These are phyloP conservation scores for Pezicula carpinea DNA, from an alignment of 2,329 filamentous ascomycete species.

Conservation along the genomic window DNA sequence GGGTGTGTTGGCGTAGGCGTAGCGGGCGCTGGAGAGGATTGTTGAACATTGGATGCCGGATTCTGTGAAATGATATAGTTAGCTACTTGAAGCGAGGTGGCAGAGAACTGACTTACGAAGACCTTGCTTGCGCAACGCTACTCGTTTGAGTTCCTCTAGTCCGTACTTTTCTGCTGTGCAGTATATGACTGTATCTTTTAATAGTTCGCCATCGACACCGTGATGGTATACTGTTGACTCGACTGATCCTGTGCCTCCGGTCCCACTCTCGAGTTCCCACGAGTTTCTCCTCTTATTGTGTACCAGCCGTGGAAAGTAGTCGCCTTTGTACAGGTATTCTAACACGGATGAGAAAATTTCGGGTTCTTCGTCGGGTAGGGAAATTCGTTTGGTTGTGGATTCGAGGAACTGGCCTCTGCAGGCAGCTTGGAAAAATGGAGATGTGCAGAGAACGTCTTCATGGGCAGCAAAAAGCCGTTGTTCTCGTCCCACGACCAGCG, in stretches of 20 bases:
- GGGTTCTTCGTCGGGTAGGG: conserved; percentile 79
- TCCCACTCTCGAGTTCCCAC: conserved; percentile 71
- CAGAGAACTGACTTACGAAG: conserved; percentile 51
- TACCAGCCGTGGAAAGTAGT: conserved; percentile 80
- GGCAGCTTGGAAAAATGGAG: conserved; percentile 70
- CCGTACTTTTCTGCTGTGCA: conserved; percentile 83
- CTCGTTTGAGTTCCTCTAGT: conserved; percentile 76
- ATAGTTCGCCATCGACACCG: conserved; percentile 58
- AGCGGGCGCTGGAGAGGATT: conserved; percentile 82
- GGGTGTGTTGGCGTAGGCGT: conserved; percentile 83
- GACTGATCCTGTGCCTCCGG: conserved; percentile 52
- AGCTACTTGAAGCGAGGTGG: conserved; percentile 44
- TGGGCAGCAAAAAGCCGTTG: conserved; percentile 88
- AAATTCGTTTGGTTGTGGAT: conserved; percentile 63
- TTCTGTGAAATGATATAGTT: conserved; percentile 77
- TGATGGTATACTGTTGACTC: conserved; percentile 68
- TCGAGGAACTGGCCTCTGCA: conserved; percentile 60
- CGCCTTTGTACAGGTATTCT: conserved; percentile 80
- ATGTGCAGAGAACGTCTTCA: conserved; percentile 74
- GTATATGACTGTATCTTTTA: conserved; percentile 89
- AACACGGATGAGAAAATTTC: conserved; percentile 88
- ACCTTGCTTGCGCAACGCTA: conserved; percentile 84
- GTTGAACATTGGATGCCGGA: conserved; percentile 86
- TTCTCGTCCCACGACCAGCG: conserved; percentile 73
- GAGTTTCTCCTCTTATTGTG: conserved; percentile 77